Conservation (phyloP, 2,329 filamentous ascomycete species). For the Colletotrichum acutatum region DNA sequence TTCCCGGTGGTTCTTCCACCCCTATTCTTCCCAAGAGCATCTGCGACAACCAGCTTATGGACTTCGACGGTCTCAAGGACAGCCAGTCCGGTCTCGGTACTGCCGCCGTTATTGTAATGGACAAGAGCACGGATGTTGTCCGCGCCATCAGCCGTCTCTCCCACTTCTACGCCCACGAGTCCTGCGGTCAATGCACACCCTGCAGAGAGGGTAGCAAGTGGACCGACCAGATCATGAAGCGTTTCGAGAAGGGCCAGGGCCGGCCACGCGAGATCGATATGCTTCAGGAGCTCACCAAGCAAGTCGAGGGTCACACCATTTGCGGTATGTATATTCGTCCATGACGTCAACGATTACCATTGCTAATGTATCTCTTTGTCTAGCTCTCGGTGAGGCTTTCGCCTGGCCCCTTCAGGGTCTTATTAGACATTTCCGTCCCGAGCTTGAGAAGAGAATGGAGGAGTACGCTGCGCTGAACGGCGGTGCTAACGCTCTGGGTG, state of each 20-base stretch:
- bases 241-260: conserved; percentile 92
- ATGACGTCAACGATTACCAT: conserved; percentile 11
- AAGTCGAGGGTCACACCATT: conserved; percentile 99
- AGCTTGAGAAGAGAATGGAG: conserved; percentile 91
- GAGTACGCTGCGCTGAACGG: conserved; percentile 80
- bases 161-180: conserved; percentile 99
- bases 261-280: conserved; percentile 96
- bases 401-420: conserved; percentile 98
- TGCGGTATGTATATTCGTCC: conserved; percentile 74
- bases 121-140: conserved; percentile 96
- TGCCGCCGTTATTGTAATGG: conserved; percentile 98
- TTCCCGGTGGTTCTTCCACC: conserved; percentile 96
- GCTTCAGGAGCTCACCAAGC: conserved; percentile 99
- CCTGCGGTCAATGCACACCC: conserved; percentile 98
- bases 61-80: conserved; percentile 98
- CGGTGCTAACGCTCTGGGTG: conserved; percentile 77
- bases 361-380: conserved; percentile 42
- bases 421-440: conserved; percentile 97
- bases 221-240: conserved; percentile 99
- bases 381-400: conserved; percentile 94
- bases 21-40: conserved; percentile 90
- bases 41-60: conserved; percentile 97
- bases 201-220: conserved; percentile 99
- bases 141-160: conserved; percentile 92
- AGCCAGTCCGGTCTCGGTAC: conserved; percentile 97